Evolutionary conservation across 176 grass and related monocot genomes (phyloP).

Genomic region (Metroxylon sagu): DNA sequence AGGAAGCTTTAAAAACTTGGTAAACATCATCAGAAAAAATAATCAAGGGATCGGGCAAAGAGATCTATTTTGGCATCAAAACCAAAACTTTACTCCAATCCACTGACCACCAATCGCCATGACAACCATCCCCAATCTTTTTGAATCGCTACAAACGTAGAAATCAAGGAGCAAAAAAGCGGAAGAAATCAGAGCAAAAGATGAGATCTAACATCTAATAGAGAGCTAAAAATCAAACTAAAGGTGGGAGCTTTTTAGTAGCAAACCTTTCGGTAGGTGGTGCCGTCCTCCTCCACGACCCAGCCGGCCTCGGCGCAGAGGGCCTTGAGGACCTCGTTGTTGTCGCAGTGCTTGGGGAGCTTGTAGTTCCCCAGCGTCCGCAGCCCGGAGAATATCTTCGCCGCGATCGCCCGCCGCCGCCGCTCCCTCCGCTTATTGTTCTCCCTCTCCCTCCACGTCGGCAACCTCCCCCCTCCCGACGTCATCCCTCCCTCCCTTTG

Average conservation of each 20-base stretch:
- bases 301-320: constrained; percentile 16
- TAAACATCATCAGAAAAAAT: too few species aligned
- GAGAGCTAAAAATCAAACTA: not conserved
- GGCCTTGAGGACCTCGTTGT: constrained; percentile 23
- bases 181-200: not conserved
- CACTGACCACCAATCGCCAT: too few species aligned
- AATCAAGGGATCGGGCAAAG: too few species aligned
- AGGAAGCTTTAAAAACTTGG: too few species aligned
- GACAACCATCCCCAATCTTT: too few species aligned
- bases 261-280: constrained; percentile 14
- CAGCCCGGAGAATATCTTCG: constrained; percentile 17
- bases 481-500: not conserved
- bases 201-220: too few species aligned
- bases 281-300: constrained; percentile 20
- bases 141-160: too few species aligned
- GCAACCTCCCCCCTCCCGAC: constrained; percentile 8
- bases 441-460: constrained; percentile 23
- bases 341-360: constrained; percentile 24
- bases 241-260: not conserved
- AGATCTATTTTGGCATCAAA: too few species aligned
- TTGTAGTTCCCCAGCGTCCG: constrained; percentile 12
- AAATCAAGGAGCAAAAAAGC: not conserved
- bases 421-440: constrained; percentile 26
- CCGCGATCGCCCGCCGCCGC: constrained; percentile 20
- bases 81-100: too few species aligned